These are phyloP conservation scores for Suillus spraguei DNA, from an alignment of 768 basidiomycete genomes.

Conservation along the genomic window DNA sequence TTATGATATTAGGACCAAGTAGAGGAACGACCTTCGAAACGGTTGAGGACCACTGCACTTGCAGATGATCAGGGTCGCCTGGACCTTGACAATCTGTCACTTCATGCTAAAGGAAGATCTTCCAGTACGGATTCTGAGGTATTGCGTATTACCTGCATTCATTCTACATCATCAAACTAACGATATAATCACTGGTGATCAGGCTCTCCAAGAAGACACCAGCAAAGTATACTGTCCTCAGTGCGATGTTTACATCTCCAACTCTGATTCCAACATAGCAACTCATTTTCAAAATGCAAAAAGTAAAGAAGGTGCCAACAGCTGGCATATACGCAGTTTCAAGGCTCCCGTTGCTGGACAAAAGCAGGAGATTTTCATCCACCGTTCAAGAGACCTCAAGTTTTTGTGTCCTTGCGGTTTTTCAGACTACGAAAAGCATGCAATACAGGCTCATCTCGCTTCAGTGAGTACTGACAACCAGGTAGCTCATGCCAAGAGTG, in stretches of 20 bases:
- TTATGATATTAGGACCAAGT: too few species aligned
- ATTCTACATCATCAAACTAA: background rate
- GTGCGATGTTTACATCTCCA: background rate
- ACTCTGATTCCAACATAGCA: background rate
- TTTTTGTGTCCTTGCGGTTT: too few species aligned
- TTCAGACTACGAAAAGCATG: too few species aligned
- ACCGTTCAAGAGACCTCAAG: too few species aligned
- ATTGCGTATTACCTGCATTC: background rate
- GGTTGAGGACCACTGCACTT: too few species aligned
- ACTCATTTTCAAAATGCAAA: background rate
- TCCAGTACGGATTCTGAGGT: background rate
- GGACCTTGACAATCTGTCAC: background rate
- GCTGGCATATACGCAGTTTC: background rate
- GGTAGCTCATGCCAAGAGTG: too few species aligned
- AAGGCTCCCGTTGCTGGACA: background rate
- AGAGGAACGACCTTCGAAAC: too few species aligned
- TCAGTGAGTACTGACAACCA: too few species aligned
- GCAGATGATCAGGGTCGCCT: background rate
- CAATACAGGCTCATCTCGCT: too few species aligned
- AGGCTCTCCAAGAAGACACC: background rate
- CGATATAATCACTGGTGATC: background rate
- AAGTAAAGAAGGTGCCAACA: background rate
- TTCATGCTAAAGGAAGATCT: background rate
- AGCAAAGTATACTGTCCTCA: background rate
- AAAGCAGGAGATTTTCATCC: too few species aligned